Evolutionary conservation across 2,329 filamentous ascomycete genomes (phyloP).

Genomic region (Albophoma yamanashiensis): DNA sequence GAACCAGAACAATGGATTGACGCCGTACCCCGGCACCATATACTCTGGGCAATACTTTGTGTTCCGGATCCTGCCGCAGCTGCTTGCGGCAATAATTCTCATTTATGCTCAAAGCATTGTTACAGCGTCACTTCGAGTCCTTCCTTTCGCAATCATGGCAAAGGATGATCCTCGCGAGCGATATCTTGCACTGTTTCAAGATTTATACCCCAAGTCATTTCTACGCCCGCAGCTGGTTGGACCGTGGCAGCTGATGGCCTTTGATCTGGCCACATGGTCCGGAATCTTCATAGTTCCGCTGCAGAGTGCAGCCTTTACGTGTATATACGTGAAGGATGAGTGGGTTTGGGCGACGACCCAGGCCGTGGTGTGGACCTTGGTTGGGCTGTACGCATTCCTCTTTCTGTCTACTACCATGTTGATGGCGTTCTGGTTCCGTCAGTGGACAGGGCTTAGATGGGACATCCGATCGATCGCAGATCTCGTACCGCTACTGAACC

Average conservation of each 20-base stretch:
- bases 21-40: slow-evolving; percentile 53
- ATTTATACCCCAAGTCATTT: slow-evolving; percentile 61
- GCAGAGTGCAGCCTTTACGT: slow-evolving; percentile 65
- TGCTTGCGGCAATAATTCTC: slow-evolving; percentile 60
- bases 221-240: slow-evolving; percentile 48
- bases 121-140: slow-evolving; percentile 60
- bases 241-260: slow-evolving; percentile 54
- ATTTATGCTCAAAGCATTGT: slow-evolving; percentile 70
- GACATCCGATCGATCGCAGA: slow-evolving; percentile 76
- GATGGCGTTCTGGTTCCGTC: slow-evolving; percentile 51
- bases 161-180: slow-evolving; percentile 48
- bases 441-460: slow-evolving; percentile 72
- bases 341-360: slow-evolving; percentile 79
- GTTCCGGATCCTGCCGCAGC: slow-evolving; percentile 74
- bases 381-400: slow-evolving; percentile 62
- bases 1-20: slow-evolving; percentile 50
- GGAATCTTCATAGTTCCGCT: slow-evolving; percentile 72
- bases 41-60: slow-evolving; percentile 72
- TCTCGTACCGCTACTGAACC: slow-evolving; percentile 64
- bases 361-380: slow-evolving; percentile 66
- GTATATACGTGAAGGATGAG: slow-evolving; percentile 40
- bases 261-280: slow-evolving; percentile 64
- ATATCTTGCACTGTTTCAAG: slow-evolving; percentile 54
- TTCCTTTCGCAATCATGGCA: slow-evolving; percentile 71
- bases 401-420: slow-evolving; percentile 41